Evolutionary conservation across 1,284 basidiomycete genomes (phyloP).

Genomic region (Calocybe gambosa): DNA sequence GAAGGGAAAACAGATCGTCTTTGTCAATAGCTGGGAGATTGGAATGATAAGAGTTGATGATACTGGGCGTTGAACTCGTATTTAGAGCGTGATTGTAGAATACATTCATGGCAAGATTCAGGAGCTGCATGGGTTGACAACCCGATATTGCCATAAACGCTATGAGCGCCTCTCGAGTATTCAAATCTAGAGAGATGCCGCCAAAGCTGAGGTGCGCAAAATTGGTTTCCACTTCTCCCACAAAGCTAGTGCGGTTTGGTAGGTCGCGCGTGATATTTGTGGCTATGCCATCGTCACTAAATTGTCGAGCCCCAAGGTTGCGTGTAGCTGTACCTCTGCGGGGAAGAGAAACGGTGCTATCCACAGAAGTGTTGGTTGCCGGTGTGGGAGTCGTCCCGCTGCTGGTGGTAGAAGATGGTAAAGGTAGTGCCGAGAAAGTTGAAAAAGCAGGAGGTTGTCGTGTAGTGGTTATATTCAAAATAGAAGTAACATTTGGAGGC

Average conservation of each 20-base stretch:
- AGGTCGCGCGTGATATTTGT: constrained; percentile 9
- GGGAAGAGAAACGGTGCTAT: not conserved
- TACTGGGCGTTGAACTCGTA: constrained; percentile 31
- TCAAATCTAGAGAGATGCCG: constrained; percentile 52
- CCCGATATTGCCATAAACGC: constrained; percentile 62
- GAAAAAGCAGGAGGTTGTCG: not conserved
- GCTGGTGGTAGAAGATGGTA: constrained; percentile 19
- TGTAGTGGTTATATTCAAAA: constrained; percentile 33
- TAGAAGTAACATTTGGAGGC: constrained; percentile 25
- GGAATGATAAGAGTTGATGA: constrained; percentile 52
- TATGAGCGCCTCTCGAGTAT: constrained; percentile 40
- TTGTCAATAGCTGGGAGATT: constrained; percentile 46
- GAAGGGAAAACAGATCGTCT: constrained; percentile 51
- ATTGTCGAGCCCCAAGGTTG: not conserved
- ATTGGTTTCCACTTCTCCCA: constrained; percentile 39
- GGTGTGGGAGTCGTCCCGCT: constrained; percentile 23
- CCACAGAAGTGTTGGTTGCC: not conserved
- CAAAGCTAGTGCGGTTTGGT: constrained; percentile 34
- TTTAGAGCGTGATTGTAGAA: constrained; percentile 57
- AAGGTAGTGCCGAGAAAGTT: not conserved
- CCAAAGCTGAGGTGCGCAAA: constrained; percentile 48
- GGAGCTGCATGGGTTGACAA: constrained; percentile 45
- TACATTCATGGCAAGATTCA: constrained; percentile 65
- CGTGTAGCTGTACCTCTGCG: not conserved
- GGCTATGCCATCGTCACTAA: not conserved